Evolutionary conservation across 2,329 filamentous ascomycete genomes (phyloP).

Genomic region (Ceratocystis harringtonii): DNA sequence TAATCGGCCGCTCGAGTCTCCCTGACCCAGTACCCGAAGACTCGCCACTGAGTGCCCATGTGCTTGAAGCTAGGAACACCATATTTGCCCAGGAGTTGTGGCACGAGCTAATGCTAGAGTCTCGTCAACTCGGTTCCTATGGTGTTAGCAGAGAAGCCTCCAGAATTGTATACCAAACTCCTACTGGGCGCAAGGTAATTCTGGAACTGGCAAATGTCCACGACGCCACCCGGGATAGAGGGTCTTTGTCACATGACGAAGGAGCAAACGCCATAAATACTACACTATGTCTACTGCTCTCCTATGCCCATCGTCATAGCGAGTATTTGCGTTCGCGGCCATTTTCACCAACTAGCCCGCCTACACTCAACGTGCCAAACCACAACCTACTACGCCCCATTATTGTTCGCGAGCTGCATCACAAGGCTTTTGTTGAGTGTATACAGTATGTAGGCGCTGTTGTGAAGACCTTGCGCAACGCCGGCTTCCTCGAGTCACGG

Average conservation of each 20-base stretch:
- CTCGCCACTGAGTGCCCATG: constrained; percentile 48
- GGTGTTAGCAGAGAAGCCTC: constrained; percentile 50
- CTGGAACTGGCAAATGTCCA: constrained; percentile 49
- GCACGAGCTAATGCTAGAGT: constrained; percentile 75
- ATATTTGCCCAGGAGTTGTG: constrained; percentile 77
- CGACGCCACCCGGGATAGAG: constrained; percentile 30
- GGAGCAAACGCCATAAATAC: constrained; percentile 52
- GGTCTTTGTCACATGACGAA: constrained; percentile 28
- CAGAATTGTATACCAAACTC: constrained; percentile 40
- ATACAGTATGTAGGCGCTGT: constrained; percentile 31
- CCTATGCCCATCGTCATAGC: constrained; percentile 63
- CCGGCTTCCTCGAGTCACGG: constrained; percentile 30
- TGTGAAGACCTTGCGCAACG: constrained; percentile 30
- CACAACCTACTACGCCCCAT: constrained; percentile 39
- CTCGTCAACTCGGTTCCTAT: constrained; percentile 54
- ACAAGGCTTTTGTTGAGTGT: constrained; percentile 28
- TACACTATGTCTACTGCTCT: constrained; percentile 60
- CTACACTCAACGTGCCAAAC: constrained; percentile 27
- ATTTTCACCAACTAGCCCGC: constrained; percentile 27
- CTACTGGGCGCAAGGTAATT: constrained; percentile 40
- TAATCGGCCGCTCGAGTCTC: constrained; percentile 40
- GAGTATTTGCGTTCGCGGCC: constrained; percentile 52
- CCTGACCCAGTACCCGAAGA: constrained; percentile 36
- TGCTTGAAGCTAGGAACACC: constrained; percentile 62
- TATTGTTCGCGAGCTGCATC: constrained; percentile 34